Evolutionary conservation across 306 rosid genomes (phyloP).

Genomic region (Vigna trinervia): DNA sequence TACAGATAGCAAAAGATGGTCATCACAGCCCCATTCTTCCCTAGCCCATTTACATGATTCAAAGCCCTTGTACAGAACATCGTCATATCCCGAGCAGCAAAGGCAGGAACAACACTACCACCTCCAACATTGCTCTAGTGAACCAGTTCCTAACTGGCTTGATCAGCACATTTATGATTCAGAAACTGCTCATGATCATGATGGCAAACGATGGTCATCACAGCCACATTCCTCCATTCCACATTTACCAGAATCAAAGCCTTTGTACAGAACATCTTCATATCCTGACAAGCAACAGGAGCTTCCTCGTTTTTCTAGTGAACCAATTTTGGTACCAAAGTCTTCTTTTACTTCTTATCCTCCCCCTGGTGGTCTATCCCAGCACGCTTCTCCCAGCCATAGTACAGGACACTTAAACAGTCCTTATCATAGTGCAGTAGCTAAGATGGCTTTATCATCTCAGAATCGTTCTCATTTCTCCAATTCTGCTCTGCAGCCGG

Average conservation of each 20-base stretch:
- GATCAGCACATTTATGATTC: slow-evolving; percentile 51
- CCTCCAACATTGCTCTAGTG: slow-evolving; percentile 70
- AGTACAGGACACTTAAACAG: slow-evolving; percentile 50
- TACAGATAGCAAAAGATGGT: slow-evolving; percentile 54
- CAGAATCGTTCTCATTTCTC: slow-evolving; percentile 52
- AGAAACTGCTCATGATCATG: slow-evolving; percentile 49
- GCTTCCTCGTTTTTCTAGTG: slow-evolving; percentile 58
- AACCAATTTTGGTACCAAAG: slow-evolving; percentile 57
- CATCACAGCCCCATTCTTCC: slow-evolving; percentile 72
- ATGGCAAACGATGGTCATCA: slow-evolving; percentile 64
- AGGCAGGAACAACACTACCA: slow-evolving; percentile 47
- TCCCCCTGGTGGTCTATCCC: slow-evolving; percentile 62
- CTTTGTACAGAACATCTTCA: slow-evolving; percentile 63
- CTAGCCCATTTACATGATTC: slow-evolving; percentile 52
- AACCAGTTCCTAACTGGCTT: slow-evolving; percentile 68
- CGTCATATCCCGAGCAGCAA: slow-evolving; percentile 91
- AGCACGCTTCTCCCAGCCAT: slow-evolving; percentile 50
- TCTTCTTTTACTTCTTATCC: slow-evolving; percentile 67
- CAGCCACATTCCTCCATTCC: slow-evolving; percentile 55
- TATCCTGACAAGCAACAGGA: slow-evolving; percentile 59
- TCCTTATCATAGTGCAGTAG: slow-evolving; percentile 55
- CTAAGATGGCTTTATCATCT: slow-evolving; percentile 52
- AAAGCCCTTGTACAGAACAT: slow-evolving; percentile 75
- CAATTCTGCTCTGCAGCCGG: slow-evolving; percentile 51
- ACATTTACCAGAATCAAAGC: slow-evolving; percentile 41